Base-by-base conservation (phyloP, 2,329 filamentous ascomycete species). In the Beauveria medogensis region DNA sequence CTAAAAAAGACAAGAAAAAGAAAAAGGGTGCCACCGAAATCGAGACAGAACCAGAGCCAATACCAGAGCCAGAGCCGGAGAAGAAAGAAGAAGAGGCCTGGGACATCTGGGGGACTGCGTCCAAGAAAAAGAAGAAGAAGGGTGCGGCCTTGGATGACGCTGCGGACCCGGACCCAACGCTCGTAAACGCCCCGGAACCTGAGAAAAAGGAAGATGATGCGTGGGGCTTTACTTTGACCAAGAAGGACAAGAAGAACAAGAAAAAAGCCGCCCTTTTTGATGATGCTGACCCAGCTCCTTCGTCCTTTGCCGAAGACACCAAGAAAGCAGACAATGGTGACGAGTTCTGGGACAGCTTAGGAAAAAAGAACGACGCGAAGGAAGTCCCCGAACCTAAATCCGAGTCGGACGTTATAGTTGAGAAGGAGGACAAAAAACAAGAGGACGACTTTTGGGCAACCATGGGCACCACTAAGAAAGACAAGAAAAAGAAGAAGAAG, bases 1-100 rank as follows among this genome's bases (percentile, higher is more conserved):
- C 67, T 9, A 74, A 72, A 65, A 76, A 72, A 65, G 67, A 69
- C 28, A 79, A 73, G 65, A 77, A 76, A 64, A 77, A 74, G 63
- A 77, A 73, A 64, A 71, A 68, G 51, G 68, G 63, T 14, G 53
- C 65, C 48, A 65, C 70, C 62, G 65, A 68, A 10, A 56, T 65
- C 34, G 64, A 64, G 63, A n/a, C 64, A 2, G 64, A 65, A 9
- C 52, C 62, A 5, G 62, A 65, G 40, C 63, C 65, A 18, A 64
- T 64, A 22, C 65, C 64, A 6, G 66, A 65, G 24, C 68, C 71
- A 5, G 70, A 72, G 30, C 67, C 70, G 47, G 67, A 65, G 44
- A 66, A 69, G 10, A 70, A 69, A 37, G 63, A 61, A 20, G 69
- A 68, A 37, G 70, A 72, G 55, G 48, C 67, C n/a, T 77, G 73